Evolutionary conservation across 345 rosid genomes (phyloP).

Genomic region (Pistacia integerrima): DNA sequence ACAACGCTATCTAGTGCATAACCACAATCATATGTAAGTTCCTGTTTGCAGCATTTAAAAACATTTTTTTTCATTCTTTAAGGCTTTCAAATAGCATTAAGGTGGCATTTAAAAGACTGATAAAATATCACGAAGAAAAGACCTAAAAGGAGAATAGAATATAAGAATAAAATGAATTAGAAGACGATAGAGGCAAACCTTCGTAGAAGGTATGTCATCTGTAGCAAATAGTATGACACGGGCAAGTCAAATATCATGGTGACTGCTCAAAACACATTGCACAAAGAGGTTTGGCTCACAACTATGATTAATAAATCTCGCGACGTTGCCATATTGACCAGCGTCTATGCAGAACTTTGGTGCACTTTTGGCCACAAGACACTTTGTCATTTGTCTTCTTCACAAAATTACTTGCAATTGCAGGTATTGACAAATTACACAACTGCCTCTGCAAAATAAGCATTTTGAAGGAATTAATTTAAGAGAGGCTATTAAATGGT

Average conservation of each 20-base stretch:
- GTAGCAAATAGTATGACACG: constrained; percentile 58
- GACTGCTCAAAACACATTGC: constrained; percentile 56
- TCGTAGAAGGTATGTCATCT: constrained; percentile 55
- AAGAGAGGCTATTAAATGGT: not conserved
- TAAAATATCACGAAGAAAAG: too few relatives aligned
- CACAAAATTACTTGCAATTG: constrained; percentile 13
- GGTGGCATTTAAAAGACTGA: too few relatives aligned
- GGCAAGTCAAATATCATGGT: constrained; percentile 52
- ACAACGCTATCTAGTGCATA: constrained; percentile 17
- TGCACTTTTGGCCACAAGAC: constrained; percentile 23
- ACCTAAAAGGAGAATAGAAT: too few relatives aligned
- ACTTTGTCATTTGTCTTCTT: constrained; percentile 29
- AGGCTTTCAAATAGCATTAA: not conserved
- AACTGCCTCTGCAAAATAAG: constrained; percentile 47
- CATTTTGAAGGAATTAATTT: not conserved
- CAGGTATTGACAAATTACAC: constrained; percentile 33
- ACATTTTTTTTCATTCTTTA: not conserved
- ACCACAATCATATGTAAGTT: constrained; percentile 19
- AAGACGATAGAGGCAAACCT: constrained; percentile 26
- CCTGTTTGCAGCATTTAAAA: constrained; percentile 7
- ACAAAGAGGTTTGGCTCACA: constrained; percentile 65
- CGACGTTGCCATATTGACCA: constrained; percentile 46
- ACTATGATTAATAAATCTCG: constrained; percentile 60
- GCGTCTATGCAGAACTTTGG: constrained; percentile 69
- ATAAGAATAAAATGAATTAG: too few relatives aligned